A percentile compares a stretch with the other conserved stretches of the same genome.
Evolutionary conservation across 352 stramenopile species (phyloP).

Genomic region (Aphanomyces invadans): DNA sequence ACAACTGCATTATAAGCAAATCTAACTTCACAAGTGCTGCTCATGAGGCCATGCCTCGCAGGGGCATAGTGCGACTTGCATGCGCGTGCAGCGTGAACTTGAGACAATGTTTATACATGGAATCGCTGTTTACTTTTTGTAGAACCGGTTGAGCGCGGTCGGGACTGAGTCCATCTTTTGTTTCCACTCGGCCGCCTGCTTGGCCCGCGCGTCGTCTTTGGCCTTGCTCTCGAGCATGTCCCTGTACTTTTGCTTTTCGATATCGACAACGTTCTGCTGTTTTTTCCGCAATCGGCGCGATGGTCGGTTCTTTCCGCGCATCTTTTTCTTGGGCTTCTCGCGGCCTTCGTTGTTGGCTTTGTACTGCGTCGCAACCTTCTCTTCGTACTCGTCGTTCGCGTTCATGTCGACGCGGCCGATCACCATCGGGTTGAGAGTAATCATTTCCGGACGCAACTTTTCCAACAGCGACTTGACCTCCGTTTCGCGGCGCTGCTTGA

Average conservation of each 20-base stretch:
- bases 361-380: conserved; percentile 67
- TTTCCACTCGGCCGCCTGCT: conserved; percentile 73
- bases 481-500: conserved; percentile 93
- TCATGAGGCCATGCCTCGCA: too few species aligned
- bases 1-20: too few species aligned
- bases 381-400: conserved; percentile 73
- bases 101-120: too few species aligned
- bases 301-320: conserved; percentile 95
- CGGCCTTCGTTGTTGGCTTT: conserved; percentile 42
- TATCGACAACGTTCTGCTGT: conserved; percentile 97
- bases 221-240: conserved; percentile 75
- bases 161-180: conserved; percentile 64
- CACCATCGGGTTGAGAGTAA: conserved; percentile 91
- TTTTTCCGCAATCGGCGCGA: conserved; percentile 94
- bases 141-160: conserved; percentile 82
- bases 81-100: too few species aligned
- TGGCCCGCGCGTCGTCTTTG: conserved; percentile 57
- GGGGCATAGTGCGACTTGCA: too few species aligned
- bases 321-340: conserved; percentile 90
- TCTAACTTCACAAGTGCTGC: too few species aligned
- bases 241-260: conserved; percentile 87
- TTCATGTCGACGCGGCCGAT: conserved; percentile 92
- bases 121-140: conserved; percentile 12
- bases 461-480: conserved; percentile 96
- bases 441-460: conserved; percentile 98